Percentiles rank a stretch among this genome's conserved stretches.
Evolutionary conservation across 2,329 filamentous ascomycete genomes (phyloP).

Genomic region (Emericellopsis cladophorae): DNA sequence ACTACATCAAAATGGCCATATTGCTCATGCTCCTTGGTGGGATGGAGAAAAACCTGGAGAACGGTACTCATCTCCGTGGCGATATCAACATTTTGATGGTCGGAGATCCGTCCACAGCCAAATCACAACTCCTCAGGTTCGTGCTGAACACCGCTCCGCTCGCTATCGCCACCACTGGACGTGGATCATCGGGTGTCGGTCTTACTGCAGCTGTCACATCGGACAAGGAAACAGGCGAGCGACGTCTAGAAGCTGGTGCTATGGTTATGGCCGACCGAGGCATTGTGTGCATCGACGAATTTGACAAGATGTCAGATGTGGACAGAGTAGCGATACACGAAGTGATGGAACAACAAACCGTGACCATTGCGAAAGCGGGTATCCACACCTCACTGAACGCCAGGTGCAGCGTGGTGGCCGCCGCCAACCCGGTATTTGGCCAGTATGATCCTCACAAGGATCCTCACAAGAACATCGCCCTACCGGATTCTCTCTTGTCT

Average conservation of each 20-base stretch:
- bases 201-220: constrained; percentile 90
- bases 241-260: constrained; percentile 87
- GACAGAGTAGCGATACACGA: constrained; percentile 98
- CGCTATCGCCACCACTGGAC: constrained; percentile 92
- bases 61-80: constrained; percentile 92
- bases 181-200: constrained; percentile 95
- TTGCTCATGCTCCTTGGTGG: constrained; percentile 88
- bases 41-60: constrained; percentile 97
- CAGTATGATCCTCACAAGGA: constrained; percentile 99
- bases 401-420: constrained; percentile 89
- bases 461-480: constrained; percentile 94
- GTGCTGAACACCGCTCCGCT: constrained; percentile 94
- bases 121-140: constrained; percentile 94
- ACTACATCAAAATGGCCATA: constrained; percentile 96
- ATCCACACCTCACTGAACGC: constrained; percentile 97
- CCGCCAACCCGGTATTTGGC: constrained; percentile 93
- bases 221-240: constrained; percentile 94
- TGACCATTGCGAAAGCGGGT: constrained; percentile 96
- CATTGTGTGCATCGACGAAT: constrained; percentile 97
- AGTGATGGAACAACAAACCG: constrained; percentile 99
- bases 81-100: constrained; percentile 99
- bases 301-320: constrained; percentile 99
- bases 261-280: constrained; percentile 97
- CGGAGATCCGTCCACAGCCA: constrained; percentile 93
- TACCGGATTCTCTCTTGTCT: constrained; percentile 89